Evolutionary conservation across 1,284 basidiomycete genomes (phyloP), one percentile per base, ranked within the genome.

Genomic region (Vanrija pseudolonga): DNA sequence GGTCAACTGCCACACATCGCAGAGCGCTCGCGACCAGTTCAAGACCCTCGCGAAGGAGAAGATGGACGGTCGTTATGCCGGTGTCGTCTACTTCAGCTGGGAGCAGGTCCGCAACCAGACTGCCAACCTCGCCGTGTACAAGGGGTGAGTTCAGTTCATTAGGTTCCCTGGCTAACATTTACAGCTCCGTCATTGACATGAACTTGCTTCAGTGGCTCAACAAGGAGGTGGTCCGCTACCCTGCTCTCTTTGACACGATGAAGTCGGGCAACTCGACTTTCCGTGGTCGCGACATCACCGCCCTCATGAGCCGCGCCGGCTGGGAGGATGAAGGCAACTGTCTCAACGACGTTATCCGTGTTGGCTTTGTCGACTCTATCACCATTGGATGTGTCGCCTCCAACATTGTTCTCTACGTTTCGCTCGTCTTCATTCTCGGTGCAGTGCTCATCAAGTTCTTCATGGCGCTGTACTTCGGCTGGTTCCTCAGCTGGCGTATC

Each of bases 311-410:
- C 61, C 85, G 89, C 63, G 82, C 83, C 46, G 82, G 83, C 54
- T 56, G 69, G 49, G 65, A 82, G 67, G 67, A 81, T 6, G 71
- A 92, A 37, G 91, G 85, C 7, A 82, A 84, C 62, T 99, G 96
- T 77, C 80, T 98, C 49, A 81, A 88, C 68, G 90, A 98, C 73
- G 81, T 91, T 63, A 78, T 89, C 58, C 86, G 85, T 15, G 85
- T 98, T 60, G 96, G 94, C 12, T 97, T 89, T 77, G 87, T 98
- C 69, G 95, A 98, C 77, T 91, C 89, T 46, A 87, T 87, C 65
- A 88, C 86, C 53, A 93, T 98, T 60, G 95, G 95, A 28, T 99
- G 95, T 69, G 89, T 98, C 55, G 93, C 94, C 2, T 97, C 95
- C 20, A 82, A 89, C 58, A 87, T 97, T 58, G 93, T 98, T 41